Evolutionary conservation across 495 filamentous ascomycete genomes (phyloP), one percentile per base, ranked within the genome.

Genomic region (Penicillium mononematosum): DNA sequence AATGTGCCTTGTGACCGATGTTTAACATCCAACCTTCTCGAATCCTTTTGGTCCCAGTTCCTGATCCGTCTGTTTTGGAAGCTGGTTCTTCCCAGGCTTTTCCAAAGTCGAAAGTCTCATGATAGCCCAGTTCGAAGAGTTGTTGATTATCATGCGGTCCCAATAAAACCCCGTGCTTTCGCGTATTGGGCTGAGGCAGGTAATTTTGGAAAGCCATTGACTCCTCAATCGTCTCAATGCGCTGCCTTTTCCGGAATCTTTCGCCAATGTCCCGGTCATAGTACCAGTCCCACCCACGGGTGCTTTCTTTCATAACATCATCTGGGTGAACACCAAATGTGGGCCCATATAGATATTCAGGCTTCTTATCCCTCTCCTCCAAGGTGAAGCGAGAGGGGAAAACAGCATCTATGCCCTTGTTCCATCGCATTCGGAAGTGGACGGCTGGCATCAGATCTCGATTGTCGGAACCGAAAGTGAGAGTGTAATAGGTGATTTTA

Each of bases 1-100:
- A 78, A 56, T 80, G 75, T 5, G 84, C 65, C 32, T 72, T 79
- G 1, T 68, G 66, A 5, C 82, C 84, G 17, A 85, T 56, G 62
- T 83, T 82, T 27, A 87, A 52, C 25, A 86, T 66, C 82, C 83
- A 88, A 0, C 83, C 85, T 45, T 79, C 69, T 27, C 77, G 75
- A 12, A 66, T 64, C 36, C 64, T 69, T 51, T 61, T 65, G 5
- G 43, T 38, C 42, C 41, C 25, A 36, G 39, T 44, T 38, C 43
- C 10, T 38, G 51, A 45, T 14, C 41, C 25, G 4, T 43, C 64
- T 45, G 27, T 52, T 53, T 46, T 57, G 1, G 59, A 27, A 22
- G 59, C 61, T 16, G 46, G 45, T 19, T 70, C 58, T 9, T 54
- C 62, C 76, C 81, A 86, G 9, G 77, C 72, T 20, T 76, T 62